Conservation (phyloP, 75 land plant genomes). For the Cunninghamia lanceolata region DNA sequence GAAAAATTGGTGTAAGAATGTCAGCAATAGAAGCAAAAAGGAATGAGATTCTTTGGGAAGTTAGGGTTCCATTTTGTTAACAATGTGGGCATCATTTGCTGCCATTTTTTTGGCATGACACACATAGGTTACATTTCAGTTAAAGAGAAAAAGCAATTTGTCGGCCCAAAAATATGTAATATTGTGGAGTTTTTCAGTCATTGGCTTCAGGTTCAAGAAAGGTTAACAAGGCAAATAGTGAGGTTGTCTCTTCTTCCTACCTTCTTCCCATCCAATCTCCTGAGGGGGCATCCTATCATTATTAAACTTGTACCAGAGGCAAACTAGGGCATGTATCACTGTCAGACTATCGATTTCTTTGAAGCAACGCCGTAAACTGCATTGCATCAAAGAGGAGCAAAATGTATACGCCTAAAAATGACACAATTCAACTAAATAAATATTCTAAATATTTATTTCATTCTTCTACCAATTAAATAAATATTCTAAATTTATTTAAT, state of each 20-base stretch:
- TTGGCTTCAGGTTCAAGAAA: constrained; percentile 87
- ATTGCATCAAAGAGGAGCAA: too few species aligned
- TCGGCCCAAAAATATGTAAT: constrained; percentile 42
- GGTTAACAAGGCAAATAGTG: constrained; percentile 82
- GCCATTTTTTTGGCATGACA: constrained; percentile 77
- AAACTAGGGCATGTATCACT: too few species aligned
- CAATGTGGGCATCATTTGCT: constrained; percentile 91
- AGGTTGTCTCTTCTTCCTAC: constrained; percentile 43
- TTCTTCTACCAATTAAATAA: too few species aligned
- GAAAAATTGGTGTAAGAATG: not conserved
- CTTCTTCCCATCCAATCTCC: too few species aligned
- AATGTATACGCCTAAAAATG: too few species aligned
- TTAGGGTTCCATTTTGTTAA: constrained; percentile 71
- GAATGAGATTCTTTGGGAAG: constrained; percentile 26
- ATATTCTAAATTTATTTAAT: too few species aligned
- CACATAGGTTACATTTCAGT: constrained; percentile 56
- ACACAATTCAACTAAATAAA: too few species aligned
- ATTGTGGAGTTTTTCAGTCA: constrained; percentile 41
- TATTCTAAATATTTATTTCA: too few species aligned
- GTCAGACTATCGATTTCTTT: too few species aligned
- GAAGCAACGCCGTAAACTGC: too few species aligned
- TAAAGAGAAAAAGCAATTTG: constrained; percentile 21
- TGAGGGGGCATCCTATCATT: too few species aligned
- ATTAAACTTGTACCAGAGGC: too few species aligned
- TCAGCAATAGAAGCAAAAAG: not conserved